phyloP scores from a whole-genome alignment of 129 eudicot species.

The Tanacetum coccineum region DNA sequence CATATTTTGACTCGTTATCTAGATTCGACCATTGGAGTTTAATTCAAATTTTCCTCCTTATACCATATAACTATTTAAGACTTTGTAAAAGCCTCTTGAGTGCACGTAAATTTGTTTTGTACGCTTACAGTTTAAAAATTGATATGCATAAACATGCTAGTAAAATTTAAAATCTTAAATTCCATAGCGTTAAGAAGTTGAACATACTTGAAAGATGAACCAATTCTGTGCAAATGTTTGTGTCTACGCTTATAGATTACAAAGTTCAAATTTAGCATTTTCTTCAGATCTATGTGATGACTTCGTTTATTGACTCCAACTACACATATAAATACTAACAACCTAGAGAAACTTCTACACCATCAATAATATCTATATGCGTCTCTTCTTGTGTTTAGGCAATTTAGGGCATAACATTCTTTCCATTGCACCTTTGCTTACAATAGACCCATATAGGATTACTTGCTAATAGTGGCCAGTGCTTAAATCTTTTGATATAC shows the following conservation, averaged over 20 bases:
- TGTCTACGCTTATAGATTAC: neutral
- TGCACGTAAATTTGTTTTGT: neutral
- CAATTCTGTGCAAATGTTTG: neutral
- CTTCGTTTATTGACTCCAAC: neutral
- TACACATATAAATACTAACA: neutral
- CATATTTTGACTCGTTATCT: too few species aligned
- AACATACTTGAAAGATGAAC: neutral
- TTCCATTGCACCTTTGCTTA: neutral
- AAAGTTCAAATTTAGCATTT: neutral
- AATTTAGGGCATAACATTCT: neutral
- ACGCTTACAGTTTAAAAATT: neutral
- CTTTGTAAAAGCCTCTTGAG: neutral
- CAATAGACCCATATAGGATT: neutral
- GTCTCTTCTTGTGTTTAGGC: neutral
- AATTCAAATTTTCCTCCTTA: neutral
- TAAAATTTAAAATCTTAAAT: conserved; percentile 3
- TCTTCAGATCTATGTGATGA: neutral
- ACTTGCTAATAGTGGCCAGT: neutral
- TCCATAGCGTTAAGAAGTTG: neutral
- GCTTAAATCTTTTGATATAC: too few species aligned
- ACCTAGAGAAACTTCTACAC: too few species aligned
- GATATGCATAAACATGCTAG: neutral
- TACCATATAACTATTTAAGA: conserved; percentile 2
- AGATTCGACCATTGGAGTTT: too few species aligned
- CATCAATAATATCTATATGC: neutral